phyloP scores from a whole-genome alignment of 768 basidiomycete species.

The Dentipellis sp. region DNA sequence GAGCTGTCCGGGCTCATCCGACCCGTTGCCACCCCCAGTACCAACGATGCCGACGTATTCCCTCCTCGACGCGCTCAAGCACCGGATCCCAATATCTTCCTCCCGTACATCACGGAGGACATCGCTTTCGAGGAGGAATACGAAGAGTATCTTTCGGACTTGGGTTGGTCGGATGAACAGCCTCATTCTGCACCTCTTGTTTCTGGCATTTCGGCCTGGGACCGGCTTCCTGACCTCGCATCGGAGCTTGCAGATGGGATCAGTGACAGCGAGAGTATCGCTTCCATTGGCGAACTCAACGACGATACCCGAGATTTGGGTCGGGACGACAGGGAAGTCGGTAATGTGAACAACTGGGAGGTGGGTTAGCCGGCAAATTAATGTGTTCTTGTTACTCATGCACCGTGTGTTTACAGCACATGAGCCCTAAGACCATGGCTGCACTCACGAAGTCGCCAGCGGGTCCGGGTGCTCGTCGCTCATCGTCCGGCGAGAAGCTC shows the following conservation, averaged over 20 bases:
- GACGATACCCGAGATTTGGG: constrained; percentile 61
- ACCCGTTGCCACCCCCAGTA: constrained; percentile 65
- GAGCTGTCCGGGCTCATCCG: constrained; percentile 69
- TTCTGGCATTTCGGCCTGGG: constrained; percentile 59
- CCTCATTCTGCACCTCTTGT: constrained; percentile 29
- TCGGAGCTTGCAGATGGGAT: constrained; percentile 80
- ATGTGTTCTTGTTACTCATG: neutral
- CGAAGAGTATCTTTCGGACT: constrained; percentile 88
- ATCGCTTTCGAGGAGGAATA: constrained; percentile 96
- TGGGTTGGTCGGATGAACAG: constrained; percentile 59
- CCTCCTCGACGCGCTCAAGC: constrained; percentile 87
- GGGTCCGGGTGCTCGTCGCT: constrained; percentile 52
- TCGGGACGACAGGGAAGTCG: constrained; percentile 62
- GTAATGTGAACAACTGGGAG: constrained; percentile 95
- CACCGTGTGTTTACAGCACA: constrained; percentile 51
- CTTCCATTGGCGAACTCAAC: constrained; percentile 79
- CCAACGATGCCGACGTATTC: constrained; percentile 86
- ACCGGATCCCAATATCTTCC: constrained; percentile 73
- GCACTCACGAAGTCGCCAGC: constrained; percentile 88
- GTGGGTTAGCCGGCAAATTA: constrained; percentile 32
- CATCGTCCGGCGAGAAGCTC: constrained; percentile 72
- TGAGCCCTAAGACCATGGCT: constrained; percentile 94
- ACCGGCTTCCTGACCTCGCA: constrained; percentile 70
- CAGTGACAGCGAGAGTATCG: constrained; percentile 92
- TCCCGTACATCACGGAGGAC: constrained; percentile 89